phyloP scores from a whole-genome alignment of 495 filamentous ascomycete species.

The Aspergillus carlsbadensis region DNA sequence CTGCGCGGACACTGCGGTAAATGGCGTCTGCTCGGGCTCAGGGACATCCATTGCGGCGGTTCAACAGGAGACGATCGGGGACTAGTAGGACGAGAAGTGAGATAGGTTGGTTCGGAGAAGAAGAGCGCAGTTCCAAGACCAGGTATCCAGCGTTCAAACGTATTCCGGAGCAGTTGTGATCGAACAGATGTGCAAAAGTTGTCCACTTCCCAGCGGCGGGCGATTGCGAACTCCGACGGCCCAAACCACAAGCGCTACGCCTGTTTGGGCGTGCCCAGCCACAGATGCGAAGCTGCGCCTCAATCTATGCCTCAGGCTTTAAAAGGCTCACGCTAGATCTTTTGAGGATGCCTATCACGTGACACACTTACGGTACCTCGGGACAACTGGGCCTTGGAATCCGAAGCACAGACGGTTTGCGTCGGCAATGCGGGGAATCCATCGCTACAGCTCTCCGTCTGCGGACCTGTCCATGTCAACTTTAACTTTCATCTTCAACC shows the following conservation, averaged over 20 bases:
- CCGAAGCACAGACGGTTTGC: slow-evolving; percentile 23
- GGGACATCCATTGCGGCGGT: slow-evolving; percentile 65
- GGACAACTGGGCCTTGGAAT: slow-evolving; percentile 5
- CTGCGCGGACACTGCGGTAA: slow-evolving; percentile 80
- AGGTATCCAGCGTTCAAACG: not conserved
- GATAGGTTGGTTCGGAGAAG: not conserved
- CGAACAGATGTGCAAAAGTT: slow-evolving; percentile 32
- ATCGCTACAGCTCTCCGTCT: not conserved
- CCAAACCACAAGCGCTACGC: slow-evolving; percentile 10
- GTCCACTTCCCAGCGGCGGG: slow-evolving; percentile 30
- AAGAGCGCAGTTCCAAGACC: slow-evolving; percentile 7
- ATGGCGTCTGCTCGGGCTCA: slow-evolving; percentile 79
- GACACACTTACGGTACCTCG: slow-evolving; percentile 29
- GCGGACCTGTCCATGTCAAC: not conserved
- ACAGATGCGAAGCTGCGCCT: slow-evolving; percentile 8
- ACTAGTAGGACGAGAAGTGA: slow-evolving; percentile 6
- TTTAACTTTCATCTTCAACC: not conserved
- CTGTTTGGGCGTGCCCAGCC: slow-evolving; percentile 17
- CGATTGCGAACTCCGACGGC: not conserved
- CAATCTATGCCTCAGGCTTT: slow-evolving; percentile 10
- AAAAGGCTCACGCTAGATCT: not conserved
- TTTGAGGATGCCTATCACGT: too few species aligned
- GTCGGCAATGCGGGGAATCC: slow-evolving; percentile 32
- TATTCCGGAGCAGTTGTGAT: slow-evolving; percentile 13
- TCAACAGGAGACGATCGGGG: not conserved